Conservation (phyloP, 1,139 yeast species). For the Meyerozyma guilliermondii region DNA sequence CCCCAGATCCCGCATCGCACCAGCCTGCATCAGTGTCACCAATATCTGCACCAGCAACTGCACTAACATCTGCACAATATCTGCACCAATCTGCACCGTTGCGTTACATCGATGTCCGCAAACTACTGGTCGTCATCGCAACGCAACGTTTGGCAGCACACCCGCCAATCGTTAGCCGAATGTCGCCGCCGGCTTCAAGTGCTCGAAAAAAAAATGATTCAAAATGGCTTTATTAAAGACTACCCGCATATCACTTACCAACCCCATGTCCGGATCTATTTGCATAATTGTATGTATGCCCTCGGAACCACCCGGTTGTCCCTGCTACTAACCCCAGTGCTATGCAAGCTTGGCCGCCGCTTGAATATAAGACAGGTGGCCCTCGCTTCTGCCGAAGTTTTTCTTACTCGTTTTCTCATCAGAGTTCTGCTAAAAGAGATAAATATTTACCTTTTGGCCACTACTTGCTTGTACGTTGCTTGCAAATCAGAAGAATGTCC, state of each 20-base stretch:
- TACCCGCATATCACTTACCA: constrained; percentile 48
- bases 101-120: constrained; percentile 33
- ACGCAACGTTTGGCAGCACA: constrained; percentile 39
- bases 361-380: constrained; percentile 77
- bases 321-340: constrained; percentile 25
- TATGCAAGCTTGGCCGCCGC: constrained; percentile 73
- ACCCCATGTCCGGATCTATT: constrained; percentile 59
- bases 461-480: constrained; percentile 84
- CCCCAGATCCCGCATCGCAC: too few species aligned
- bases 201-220: constrained; percentile 42
- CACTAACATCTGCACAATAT: too few species aligned
- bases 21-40: too few species aligned
- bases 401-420: constrained; percentile 68
- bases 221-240: constrained; percentile 42
- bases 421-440: constrained; percentile 74
- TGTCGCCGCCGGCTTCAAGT: constrained; percentile 33
- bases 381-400: constrained; percentile 84
- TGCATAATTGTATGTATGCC: constrained; percentile 44
- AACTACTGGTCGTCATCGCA: constrained; percentile 47
- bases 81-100: too few species aligned
- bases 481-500: constrained; percentile 96
- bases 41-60: too few species aligned
- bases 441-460: constrained; percentile 71
- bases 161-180: constrained; percentile 35
- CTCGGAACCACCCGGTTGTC: not conserved